Evolutionary conservation across 805 yeast species (phyloP).

Genomic region (Pichia thaimueangensis): DNA sequence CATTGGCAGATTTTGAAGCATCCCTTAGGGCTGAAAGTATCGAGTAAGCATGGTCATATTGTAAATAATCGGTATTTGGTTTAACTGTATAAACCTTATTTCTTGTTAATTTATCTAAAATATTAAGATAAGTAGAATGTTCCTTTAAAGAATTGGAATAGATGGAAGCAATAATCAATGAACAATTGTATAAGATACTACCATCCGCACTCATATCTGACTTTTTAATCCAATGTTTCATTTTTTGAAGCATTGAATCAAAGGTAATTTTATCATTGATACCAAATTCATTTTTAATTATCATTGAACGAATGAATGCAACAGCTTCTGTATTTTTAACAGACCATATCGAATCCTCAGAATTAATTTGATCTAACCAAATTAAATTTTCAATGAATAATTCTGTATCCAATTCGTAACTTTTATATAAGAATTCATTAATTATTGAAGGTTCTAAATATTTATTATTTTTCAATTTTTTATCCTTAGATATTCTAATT

Average conservation of each 20-base stretch:
- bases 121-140: neutral
- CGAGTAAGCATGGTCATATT: constrained; percentile 13
- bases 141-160: constrained; percentile 2
- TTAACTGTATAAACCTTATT: constrained; percentile 4
- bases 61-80: constrained; percentile 6
- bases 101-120: constrained; percentile 6
- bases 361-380: constrained; percentile 17
- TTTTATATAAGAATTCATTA: constrained; percentile 23
- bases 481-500: constrained; percentile 7
- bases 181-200: constrained; percentile 7
- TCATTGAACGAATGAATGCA: constrained; percentile 20
- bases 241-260: constrained; percentile 16
- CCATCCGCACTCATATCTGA: constrained; percentile 5
- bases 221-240: constrained; percentile 14
- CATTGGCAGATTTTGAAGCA: constrained; percentile 5
- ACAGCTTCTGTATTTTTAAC: constrained; percentile 22
- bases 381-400: constrained; percentile 15
- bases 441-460: constrained; percentile 20
- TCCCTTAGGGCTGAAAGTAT: constrained; percentile 11
- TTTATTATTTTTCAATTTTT: constrained; percentile 7
- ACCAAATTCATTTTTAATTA: constrained; percentile 13
- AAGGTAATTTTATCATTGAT: constrained; percentile 3
- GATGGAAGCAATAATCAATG: constrained; percentile 4
- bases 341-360: constrained; percentile 15
- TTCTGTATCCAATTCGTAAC: constrained; percentile 19